A percentile compares a stretch with the other conserved stretches of the same genome.
These are phyloP conservation scores for Cerrena zonata DNA, from an alignment of 1,284 basidiomycete genomes.

Conservation along the genomic window DNA sequence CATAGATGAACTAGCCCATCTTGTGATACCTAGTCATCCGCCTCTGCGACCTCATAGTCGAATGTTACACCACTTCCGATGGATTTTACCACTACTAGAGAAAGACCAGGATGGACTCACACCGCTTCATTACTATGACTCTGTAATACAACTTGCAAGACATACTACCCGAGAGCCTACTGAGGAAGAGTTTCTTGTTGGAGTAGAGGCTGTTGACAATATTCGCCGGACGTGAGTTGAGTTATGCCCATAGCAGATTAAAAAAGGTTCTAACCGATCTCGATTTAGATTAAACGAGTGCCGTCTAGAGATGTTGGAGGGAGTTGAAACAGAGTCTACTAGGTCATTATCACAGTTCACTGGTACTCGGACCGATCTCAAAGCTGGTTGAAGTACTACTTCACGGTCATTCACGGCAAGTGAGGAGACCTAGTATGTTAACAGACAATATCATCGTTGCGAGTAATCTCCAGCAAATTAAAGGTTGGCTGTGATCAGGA, in stretches of 20 bases:
- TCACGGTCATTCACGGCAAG: background rate
- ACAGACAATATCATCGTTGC: too few relatives aligned
- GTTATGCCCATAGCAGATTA: background rate
- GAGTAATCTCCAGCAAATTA: too few relatives aligned
- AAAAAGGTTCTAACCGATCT: background rate
- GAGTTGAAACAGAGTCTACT: conserved; percentile 35
- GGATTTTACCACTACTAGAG: conserved; percentile 61
- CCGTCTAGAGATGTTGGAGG: conserved; percentile 54
- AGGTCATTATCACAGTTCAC: background rate
- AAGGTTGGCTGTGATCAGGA: too few relatives aligned
- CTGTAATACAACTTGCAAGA: conserved; percentile 70
- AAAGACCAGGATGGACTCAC: conserved; percentile 58
- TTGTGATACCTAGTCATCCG: conserved; percentile 60
- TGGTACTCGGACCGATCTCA: background rate
- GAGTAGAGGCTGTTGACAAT: conserved; percentile 57
- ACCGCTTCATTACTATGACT: conserved; percentile 67
- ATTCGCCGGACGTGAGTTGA: conserved; percentile 49
- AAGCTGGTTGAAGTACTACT: background rate
- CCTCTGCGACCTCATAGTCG: conserved; percentile 57
- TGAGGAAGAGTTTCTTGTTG: conserved; percentile 64
- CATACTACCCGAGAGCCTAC: conserved; percentile 59
- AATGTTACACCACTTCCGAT: conserved; percentile 70
- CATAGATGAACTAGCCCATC: conserved; percentile 57
- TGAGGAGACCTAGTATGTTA: too few relatives aligned
- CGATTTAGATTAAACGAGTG: conserved; percentile 51